Conservation (phyloP, 176 grass and related monocot species). For the Hyparrhenia diplandra region DNA sequence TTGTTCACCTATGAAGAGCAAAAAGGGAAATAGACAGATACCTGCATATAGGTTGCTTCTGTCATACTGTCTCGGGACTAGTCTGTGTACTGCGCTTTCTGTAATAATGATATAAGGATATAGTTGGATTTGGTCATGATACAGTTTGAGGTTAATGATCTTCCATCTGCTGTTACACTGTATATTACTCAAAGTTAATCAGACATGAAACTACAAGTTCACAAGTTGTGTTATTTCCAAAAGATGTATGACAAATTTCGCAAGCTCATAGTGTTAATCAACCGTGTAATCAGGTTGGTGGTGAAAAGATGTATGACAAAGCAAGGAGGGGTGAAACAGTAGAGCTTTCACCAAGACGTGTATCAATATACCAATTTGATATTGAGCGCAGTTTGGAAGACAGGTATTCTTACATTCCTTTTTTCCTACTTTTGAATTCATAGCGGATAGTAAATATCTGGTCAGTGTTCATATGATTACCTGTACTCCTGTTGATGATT, state of each 20-base stretch:
- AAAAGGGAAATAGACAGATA: not conserved
- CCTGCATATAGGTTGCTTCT: not conserved
- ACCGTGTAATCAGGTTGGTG: slow-evolving; percentile 55
- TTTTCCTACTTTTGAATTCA: not conserved
- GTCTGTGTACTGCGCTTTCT: not conserved
- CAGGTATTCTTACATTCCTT: not conserved
- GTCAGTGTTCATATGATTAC: not conserved
- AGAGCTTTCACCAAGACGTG: too few relatives aligned
- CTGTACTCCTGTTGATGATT: not conserved
- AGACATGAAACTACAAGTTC: slow-evolving; percentile 4
- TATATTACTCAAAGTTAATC: not conserved
- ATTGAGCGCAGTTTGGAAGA: too few relatives aligned
- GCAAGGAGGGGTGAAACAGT: slow-evolving; percentile 96
- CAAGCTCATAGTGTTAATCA: not conserved
- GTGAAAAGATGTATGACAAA: slow-evolving; percentile 97
- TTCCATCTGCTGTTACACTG: not conserved
- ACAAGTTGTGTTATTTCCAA: not conserved
- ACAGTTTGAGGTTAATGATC: not conserved
- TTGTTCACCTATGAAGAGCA: not conserved
- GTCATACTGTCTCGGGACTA: not conserved
- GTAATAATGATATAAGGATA: not conserved
- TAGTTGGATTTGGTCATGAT: not conserved
- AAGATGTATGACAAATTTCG: slow-evolving; percentile 76
- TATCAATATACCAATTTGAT: too few relatives aligned
- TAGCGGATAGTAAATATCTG: not conserved